Base-by-base conservation (phyloP, 2,329 filamentous ascomycete genomes). In the Pseudogymnoascus sp. region DNA sequence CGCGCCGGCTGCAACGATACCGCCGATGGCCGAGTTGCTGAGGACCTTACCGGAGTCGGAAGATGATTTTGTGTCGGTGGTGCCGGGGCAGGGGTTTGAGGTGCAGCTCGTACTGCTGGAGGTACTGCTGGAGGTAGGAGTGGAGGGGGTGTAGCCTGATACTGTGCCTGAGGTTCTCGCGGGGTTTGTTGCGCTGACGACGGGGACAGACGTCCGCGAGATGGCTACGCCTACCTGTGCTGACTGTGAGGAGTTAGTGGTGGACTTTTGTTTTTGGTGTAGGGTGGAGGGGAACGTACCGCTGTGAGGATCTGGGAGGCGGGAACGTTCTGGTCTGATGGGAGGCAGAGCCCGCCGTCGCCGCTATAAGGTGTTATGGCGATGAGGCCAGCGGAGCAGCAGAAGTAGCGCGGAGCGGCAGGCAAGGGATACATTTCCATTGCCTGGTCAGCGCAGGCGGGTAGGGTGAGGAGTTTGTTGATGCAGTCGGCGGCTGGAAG, bases 371-470 rank as follows among this genome's bases (percentile, higher is more conserved):
- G 48, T 4, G 19, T 10, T 31, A 57, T 34, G 48, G 48, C 48
- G 48, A 57, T 10, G 8, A 57, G 48, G 6, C 25, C 48, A 10
- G 48, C n/a, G n/a, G 31, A 28, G 23, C 48, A 57, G 14, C 48
- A 57, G 48, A 57, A 57, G 25, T 34, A 57, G 8, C n/a, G 48
- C 10, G 48, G 48, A n/a, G n/a, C n/a, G n/a, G n/a, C n/a, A n/a
- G 48, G 48, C 48, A 25, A 57, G 48, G n/a, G 48, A 28, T 57
- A 57, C 48, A 57, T 57, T 6, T 57, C 48, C 48, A 57, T 57
- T 57, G 48, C 31, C n/a, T 57, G 48, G n/a, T 57, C 48, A 2
- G 48, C 48, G 25, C 48, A 57, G n/a, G 48, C 48, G 48, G 48
- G 48, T 34, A 57, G 25, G 2, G 48, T 57, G 25, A 31, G 48